A percentile compares a stretch with the other conserved stretches of the same genome.
These are phyloP conservation scores for Mortierella hygrophila DNA, from an alignment of 192 early-diverging fungal species.

Conservation along the genomic window DNA sequence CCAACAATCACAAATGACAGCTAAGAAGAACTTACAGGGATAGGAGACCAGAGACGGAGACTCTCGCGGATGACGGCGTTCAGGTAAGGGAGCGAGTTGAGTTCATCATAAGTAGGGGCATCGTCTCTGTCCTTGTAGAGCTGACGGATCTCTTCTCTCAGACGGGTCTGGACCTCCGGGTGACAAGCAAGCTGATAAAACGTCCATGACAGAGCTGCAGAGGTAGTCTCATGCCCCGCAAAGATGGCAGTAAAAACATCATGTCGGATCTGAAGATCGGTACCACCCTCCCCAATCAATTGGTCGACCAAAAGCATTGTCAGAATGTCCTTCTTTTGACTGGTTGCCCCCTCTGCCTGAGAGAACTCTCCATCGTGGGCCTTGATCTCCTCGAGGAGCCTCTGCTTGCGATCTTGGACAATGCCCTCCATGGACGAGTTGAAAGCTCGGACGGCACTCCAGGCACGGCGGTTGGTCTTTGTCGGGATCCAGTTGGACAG, in stretches of 20 bases:
- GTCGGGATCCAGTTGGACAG: constrained; percentile 54
- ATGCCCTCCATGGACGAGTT: constrained; percentile 26
- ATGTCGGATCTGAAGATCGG: constrained; percentile 40
- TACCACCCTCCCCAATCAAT: constrained; percentile 17
- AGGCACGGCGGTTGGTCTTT: constrained; percentile 36
- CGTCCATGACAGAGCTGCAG: constrained; percentile 63
- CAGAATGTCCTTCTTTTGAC: constrained; percentile 50
- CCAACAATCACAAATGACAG: background rate
- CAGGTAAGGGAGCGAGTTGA: constrained; percentile 60
- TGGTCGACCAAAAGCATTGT: constrained; percentile 49
- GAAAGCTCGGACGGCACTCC: constrained; percentile 36
- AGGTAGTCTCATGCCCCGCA: constrained; percentile 60
- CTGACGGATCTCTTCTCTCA: constrained; percentile 53
- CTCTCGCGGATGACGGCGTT: constrained; percentile 66
- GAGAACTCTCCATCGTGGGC: constrained; percentile 36
- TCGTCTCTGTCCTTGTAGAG: constrained; percentile 28
- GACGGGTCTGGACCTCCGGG: constrained; percentile 55
- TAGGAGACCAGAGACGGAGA: constrained; percentile 66
- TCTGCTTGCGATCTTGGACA: constrained; percentile 35
- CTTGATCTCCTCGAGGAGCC: constrained; percentile 23
- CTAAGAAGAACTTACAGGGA: constrained; percentile 50
- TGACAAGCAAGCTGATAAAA: constrained; percentile 58
- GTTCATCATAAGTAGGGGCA: constrained; percentile 56
- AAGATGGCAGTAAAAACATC: constrained; percentile 46
- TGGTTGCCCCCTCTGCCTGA: constrained; percentile 19